Conservation (phyloP, 306 rosid genomes). For the Lathyrus oleraceus region DNA sequence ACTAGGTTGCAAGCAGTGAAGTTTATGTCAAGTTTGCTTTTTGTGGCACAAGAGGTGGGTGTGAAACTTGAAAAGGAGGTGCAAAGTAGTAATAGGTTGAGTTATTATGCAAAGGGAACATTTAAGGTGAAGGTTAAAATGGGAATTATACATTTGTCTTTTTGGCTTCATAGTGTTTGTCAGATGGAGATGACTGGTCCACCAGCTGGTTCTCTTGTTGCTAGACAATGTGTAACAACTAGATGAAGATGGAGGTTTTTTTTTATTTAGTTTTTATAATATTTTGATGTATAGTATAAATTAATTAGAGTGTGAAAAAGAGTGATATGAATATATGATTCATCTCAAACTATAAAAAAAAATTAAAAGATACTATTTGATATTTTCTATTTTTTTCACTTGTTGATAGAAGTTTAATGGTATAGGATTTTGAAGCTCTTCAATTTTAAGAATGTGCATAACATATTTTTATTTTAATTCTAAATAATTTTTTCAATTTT, state of each 20-base stretch:
- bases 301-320: slow-evolving; percentile 31
- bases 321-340: slow-evolving; percentile 1
- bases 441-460: not conserved
- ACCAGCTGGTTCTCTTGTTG: slow-evolving; percentile 70
- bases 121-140: slow-evolving; percentile 64
- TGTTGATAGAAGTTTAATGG: slow-evolving; percentile 24
- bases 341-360: not conserved
- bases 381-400: not conserved
- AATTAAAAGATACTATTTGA: not conserved
- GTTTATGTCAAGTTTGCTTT: slow-evolving; percentile 75
- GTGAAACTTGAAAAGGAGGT: slow-evolving; percentile 69
- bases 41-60: slow-evolving; percentile 74
- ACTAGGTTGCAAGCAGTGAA: slow-evolving; percentile 63
- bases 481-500: too few relatives aligned
- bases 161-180: slow-evolving; percentile 70
- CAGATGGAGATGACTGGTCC: slow-evolving; percentile 88
- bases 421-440: slow-evolving; percentile 1
- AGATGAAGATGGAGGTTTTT: slow-evolving; percentile 43
- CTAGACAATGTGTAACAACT: slow-evolving; percentile 66
- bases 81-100: slow-evolving; percentile 57
- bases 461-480: not conserved
- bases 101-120: slow-evolving; percentile 67
- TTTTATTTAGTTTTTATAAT: slow-evolving; percentile 10
- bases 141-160: slow-evolving; percentile 63
- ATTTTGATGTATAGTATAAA: slow-evolving; percentile 15